These are phyloP conservation scores for Colletotrichum chrysophilum DNA, from an alignment of 2,329 filamentous ascomycete genomes.

Conservation along the genomic window DNA sequence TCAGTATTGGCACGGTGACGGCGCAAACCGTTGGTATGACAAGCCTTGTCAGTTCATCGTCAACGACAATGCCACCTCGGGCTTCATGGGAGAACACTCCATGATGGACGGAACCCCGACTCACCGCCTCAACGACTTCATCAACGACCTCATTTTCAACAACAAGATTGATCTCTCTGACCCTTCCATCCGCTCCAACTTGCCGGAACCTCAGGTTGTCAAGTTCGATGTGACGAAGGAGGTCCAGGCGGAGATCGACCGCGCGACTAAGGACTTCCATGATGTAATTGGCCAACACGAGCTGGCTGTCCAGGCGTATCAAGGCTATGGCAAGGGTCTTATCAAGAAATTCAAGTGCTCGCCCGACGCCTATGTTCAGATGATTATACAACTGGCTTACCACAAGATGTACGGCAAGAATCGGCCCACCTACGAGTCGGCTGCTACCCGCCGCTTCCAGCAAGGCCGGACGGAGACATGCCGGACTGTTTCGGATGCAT, in stretches of 20 bases:
- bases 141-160: constrained; percentile 89
- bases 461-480: constrained; percentile 96
- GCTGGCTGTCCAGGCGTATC: constrained; percentile 91
- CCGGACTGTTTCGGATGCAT: constrained; percentile 89
- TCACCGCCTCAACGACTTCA: constrained; percentile 93
- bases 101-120: constrained; percentile 99
- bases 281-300: constrained; percentile 86
- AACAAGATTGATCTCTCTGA: constrained; percentile 92
- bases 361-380: constrained; percentile 96
- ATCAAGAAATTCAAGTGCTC: constrained; percentile 99
- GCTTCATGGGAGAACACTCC: constrained; percentile 98
- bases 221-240: constrained; percentile 79
- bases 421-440: constrained; percentile 96
- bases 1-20: constrained; percentile 98
- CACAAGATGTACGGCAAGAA: constrained; percentile 99
- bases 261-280: constrained; percentile 79
- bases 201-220: constrained; percentile 80
- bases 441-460: constrained; percentile 93
- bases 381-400: constrained; percentile 98
- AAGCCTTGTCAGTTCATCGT: constrained; percentile 98
- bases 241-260: constrained; percentile 78
- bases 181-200: constrained; percentile 76
- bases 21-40: constrained; percentile 95
- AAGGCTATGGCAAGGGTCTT: constrained; percentile 95
- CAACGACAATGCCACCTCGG: constrained; percentile 96